Conservation (phyloP, 2,329 filamentous ascomycete species). For the Fusarium metavorans region DNA sequence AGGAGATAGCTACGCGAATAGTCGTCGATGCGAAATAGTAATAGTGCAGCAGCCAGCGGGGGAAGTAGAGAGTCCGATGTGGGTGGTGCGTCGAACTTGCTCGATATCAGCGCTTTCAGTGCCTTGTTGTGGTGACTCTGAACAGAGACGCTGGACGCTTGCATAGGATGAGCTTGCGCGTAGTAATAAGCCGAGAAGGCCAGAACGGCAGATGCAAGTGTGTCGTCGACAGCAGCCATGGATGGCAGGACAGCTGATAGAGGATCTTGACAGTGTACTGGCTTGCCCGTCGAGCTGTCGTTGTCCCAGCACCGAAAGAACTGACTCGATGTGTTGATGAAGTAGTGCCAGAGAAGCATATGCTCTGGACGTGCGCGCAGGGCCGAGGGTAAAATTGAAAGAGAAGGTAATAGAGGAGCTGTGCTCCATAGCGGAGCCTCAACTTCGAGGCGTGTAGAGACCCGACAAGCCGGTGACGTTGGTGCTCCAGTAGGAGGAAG, state of each 20-base stretch:
- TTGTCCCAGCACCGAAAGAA: not conserved
- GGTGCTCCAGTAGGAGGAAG: not conserved
- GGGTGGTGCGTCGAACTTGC: not conserved
- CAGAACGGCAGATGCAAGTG: not conserved
- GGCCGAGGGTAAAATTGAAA: not conserved
- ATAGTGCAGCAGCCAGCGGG: no score
- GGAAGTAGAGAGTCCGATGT: not conserved
- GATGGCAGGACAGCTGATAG: not conserved
- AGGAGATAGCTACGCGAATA: no score
- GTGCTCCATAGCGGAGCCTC: not conserved
- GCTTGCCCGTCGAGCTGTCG: not conserved
- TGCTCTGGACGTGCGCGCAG: not conserved
- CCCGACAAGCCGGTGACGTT: not conserved
- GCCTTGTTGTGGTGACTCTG: not conserved
- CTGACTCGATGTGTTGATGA: not conserved
- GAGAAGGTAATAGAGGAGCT: not conserved
- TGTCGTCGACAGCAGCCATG: not conserved
- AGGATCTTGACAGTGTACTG: not conserved
- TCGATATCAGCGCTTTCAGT: not conserved
- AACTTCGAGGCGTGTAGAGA: not conserved
- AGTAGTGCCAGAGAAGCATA: not conserved
- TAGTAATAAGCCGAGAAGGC: not conserved
- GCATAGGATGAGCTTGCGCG: not conserved
- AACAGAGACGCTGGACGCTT: not conserved
- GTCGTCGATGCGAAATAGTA: no score